Percentiles rank a stretch among this genome's conserved stretches.
Evolutionary conservation across 768 basidiomycete genomes (phyloP).

Genomic region (Butyriboletus loyo): DNA sequence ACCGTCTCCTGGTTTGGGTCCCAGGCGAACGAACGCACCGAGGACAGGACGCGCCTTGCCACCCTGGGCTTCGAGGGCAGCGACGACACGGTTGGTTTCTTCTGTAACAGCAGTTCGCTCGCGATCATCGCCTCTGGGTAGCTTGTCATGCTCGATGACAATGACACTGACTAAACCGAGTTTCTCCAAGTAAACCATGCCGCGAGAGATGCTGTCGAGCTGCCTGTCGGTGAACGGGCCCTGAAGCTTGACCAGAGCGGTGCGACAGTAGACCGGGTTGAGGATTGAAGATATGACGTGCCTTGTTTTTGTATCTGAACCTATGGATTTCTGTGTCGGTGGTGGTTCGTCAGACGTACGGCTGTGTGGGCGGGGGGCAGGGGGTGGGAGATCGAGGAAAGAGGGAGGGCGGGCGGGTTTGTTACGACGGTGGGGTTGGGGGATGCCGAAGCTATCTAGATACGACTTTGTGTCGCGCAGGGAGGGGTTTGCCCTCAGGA

Average conservation of each 20-base stretch:
- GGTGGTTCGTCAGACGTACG: slow-evolving; percentile 2
- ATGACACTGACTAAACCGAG: slow-evolving; percentile 95
- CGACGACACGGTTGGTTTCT: slow-evolving; percentile 84
- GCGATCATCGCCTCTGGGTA: slow-evolving; percentile 62
- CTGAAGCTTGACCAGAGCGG: slow-evolving; percentile 95
- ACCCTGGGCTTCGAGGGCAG: slow-evolving; percentile 79
- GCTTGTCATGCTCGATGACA: slow-evolving; percentile 85
- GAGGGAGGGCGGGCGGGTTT: slow-evolving; percentile 20
- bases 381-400: slow-evolving; percentile 27
- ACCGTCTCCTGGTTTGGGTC: slow-evolving; percentile 61
- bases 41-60: slow-evolving; percentile 86
- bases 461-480: slow-evolving; percentile 87
- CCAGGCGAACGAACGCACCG: slow-evolving; percentile 80
- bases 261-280: slow-evolving; percentile 80
- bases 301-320: slow-evolving; percentile 37
- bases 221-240: slow-evolving; percentile 93
- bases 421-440: slow-evolving; percentile 38
- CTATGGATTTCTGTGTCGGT: slow-evolving; percentile 28
- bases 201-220: slow-evolving; percentile 88
- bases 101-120: slow-evolving; percentile 66
- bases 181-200: slow-evolving; percentile 93
- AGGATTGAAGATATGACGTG: slow-evolving; percentile 71
- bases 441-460: slow-evolving; percentile 84
- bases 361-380: slow-evolving; percentile 15
- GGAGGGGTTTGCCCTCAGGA: slow-evolving; percentile 90